These are phyloP conservation scores for Phallus indusiatus DNA, from an alignment of 768 basidiomycete genomes.

Conservation along the genomic window DNA sequence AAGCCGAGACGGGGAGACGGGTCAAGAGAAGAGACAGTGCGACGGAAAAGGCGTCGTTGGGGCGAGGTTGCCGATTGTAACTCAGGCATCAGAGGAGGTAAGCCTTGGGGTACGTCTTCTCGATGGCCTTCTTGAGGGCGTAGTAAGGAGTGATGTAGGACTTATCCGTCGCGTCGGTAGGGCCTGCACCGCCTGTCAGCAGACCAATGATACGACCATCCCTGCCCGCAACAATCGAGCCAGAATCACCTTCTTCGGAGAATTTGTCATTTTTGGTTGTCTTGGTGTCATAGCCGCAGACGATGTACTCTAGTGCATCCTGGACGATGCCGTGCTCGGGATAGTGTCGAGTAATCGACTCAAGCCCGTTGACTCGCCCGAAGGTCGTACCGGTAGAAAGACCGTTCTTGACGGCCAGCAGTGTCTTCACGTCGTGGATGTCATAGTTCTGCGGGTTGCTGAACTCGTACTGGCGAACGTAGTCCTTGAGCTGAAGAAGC, in stretches of 20 bases:
- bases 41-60: no score
- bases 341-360: slow-evolving; percentile 14
- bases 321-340: slow-evolving; percentile 14
- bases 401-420: slow-evolving; percentile 14
- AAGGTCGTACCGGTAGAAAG: slow-evolving; percentile 12
- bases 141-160: slow-evolving; percentile 26
- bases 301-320: no score
- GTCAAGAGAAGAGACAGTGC: no score
- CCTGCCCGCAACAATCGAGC: slow-evolving; percentile 20
- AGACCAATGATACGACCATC: slow-evolving; percentile 23
- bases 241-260: slow-evolving; percentile 25
- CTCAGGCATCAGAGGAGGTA: no score
- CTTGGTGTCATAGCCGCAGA: no score
- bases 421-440: slow-evolving; percentile 8
- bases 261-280: slow-evolving; percentile 18
- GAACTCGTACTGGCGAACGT: slow-evolving; percentile 10
- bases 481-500: slow-evolving; percentile 10
- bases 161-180: slow-evolving; percentile 18
- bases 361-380: slow-evolving; percentile 13
- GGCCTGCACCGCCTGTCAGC: slow-evolving; percentile 21
- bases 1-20: no score
- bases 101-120: no score
- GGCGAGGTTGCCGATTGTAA: no score
- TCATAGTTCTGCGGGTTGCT: slow-evolving; percentile 9
- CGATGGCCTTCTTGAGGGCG: no score